Conservation (phyloP, 306 rosid species). For the Trichosanthes truncata region DNA sequence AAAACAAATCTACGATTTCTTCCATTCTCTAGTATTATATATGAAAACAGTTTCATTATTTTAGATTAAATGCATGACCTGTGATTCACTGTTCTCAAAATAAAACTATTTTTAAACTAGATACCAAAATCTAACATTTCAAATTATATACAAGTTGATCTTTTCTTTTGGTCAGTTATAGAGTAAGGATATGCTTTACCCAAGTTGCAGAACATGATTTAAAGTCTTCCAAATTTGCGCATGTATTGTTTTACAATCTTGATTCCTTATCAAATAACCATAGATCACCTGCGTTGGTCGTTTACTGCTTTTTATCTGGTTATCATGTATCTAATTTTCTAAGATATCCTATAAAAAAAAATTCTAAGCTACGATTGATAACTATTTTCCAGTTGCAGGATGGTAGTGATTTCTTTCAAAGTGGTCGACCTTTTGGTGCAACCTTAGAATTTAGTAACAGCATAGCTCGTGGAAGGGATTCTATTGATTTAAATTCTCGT, state of each 20-base stretch:
- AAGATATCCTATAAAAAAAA: neutral
- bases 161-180: neutral
- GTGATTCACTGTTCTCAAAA: neutral
- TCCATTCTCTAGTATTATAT: neutral
- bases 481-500: constrained; percentile 37
- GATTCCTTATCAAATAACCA: neutral
- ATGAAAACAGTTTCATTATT: neutral
- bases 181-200: neutral
- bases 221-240: neutral
- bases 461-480: constrained; percentile 33
- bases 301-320: neutral
- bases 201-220: neutral
- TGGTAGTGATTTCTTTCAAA: constrained; percentile 22
- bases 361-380: neutral
- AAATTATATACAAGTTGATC: neutral
- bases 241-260: neutral
- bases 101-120: neutral
- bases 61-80: neutral
- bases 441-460: constrained; percentile 45
- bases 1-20: neutral
- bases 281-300: neutral
- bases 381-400: constrained; percentile 33
- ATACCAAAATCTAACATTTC: neutral
- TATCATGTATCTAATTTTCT: neutral
- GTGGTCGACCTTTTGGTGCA: constrained; percentile 36